A percentile compares a stretch with the other conserved stretches of the same genome.
These are phyloP conservation scores for Apiospora malaysiana DNA, from an alignment of 2,329 filamentous ascomycete genomes.

Conservation along the genomic window DNA sequence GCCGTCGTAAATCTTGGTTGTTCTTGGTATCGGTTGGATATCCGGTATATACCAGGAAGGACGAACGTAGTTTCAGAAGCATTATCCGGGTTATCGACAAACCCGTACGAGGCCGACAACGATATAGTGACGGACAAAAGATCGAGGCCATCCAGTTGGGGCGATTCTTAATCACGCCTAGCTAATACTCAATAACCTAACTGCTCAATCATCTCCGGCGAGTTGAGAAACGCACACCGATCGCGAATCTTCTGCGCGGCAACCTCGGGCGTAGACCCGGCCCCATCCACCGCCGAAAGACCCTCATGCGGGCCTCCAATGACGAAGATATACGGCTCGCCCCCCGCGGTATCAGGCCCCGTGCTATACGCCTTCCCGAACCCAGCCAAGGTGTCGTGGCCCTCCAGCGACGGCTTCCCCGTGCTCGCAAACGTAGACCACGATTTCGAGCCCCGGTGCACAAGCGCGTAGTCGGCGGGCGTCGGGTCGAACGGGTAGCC, in stretches of 20 bases:
- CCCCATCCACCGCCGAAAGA: constrained; percentile 46
- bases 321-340: constrained; percentile 45
- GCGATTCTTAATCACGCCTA: too few relatives aligned
- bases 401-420: constrained; percentile 42
- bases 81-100: too few relatives aligned
- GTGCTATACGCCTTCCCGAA: constrained; percentile 44
- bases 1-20: too few relatives aligned
- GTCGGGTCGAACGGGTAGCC: constrained; percentile 44
- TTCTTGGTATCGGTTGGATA: too few relatives aligned
- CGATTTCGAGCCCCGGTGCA: constrained; percentile 46
- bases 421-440: constrained; percentile 54
- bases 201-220: constrained; percentile 48
- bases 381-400: constrained; percentile 46
- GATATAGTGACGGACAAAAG: too few relatives aligned
- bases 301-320: constrained; percentile 52
- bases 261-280: constrained; percentile 42
- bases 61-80: too few relatives aligned
- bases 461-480: constrained; percentile 47
- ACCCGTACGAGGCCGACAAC: too few relatives aligned
- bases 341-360: constrained; percentile 28
- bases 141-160: too few relatives aligned
- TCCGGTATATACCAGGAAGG: too few relatives aligned
- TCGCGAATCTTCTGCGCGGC: constrained; percentile 49
- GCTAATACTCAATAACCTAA: constrained; percentile 42
- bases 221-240: constrained; percentile 54